A percentile compares a stretch with the other conserved stretches of the same genome.
Conservation (phyloP, 1,139 yeast species). For the Debaryomycetaceae sp. region DNA sequence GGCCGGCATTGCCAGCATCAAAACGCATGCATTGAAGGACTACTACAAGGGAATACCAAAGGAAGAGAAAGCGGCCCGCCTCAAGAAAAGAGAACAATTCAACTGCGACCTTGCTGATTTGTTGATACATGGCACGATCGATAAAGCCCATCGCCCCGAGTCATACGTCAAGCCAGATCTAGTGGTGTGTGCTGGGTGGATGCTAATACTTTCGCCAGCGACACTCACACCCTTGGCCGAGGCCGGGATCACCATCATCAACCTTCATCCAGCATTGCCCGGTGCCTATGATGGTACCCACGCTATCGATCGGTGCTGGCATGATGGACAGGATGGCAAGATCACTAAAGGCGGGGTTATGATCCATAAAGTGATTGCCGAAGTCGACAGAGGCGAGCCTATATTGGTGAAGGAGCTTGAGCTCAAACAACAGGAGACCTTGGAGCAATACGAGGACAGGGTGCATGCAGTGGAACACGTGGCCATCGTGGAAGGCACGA, state of each 20-base stretch:
- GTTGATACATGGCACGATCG: slow-evolving; percentile 46
- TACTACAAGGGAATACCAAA: slow-evolving; percentile 75
- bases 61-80: slow-evolving; percentile 52
- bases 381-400: slow-evolving; percentile 92
- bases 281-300: slow-evolving; percentile 96
- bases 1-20: slow-evolving; percentile 58
- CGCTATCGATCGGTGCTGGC: slow-evolving; percentile 95
- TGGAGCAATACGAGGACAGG: slow-evolving; percentile 75
- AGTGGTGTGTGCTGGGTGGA: slow-evolving; percentile 98
- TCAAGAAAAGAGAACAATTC: slow-evolving; percentile 60
- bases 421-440: slow-evolving; percentile 63
- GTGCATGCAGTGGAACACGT: slow-evolving; percentile 84
- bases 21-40: slow-evolving; percentile 64
- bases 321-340: slow-evolving; percentile 83
- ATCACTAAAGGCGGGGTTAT: slow-evolving; percentile 85
- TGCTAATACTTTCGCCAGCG: slow-evolving; percentile 79
- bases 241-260: slow-evolving; percentile 71
- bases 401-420: slow-evolving; percentile 74
- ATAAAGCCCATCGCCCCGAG: slow-evolving; percentile 11
- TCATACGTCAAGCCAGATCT: slow-evolving; percentile 60
- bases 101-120: slow-evolving; percentile 73
- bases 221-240: slow-evolving; percentile 64
- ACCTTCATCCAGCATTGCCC: slow-evolving; percentile 94
- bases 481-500: slow-evolving; percentile 91
- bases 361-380: slow-evolving; percentile 93